Base-by-base conservation (phyloP, 345 rosid genomes). In the Arabidopsis thaliana region DNA sequence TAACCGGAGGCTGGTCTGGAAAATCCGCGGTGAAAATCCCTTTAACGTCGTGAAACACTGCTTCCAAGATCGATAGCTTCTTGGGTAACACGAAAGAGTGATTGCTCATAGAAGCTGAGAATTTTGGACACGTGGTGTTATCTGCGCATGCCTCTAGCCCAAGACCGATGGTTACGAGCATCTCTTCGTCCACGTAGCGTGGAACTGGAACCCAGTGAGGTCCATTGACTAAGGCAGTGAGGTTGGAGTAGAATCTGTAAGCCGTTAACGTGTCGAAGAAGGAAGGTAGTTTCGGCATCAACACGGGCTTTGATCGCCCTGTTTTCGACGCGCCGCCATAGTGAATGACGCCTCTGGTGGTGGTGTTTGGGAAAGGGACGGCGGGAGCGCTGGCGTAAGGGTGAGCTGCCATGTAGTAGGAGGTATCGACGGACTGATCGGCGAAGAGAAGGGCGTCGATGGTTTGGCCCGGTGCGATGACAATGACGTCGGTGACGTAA, bases 61-160 rank as follows among this genome's bases (percentile, higher is more conserved):
- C 97, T 69, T 95, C 84, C 33, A 95, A 50, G 38, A 92, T n/a
- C 0, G 97, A 88, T 60, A 89, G 12, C 3, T 52, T 79, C 0
- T 70, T 83, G 0, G 99, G 96, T 3, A 53, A 0, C n/a, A 41
- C 67, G 64, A 92, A 90, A 0, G 99, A 95, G 7, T 63, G 72
- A 36, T 95, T 95, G 85, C 80, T 95, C 97, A 95, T 86, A 36
- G 87, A 86, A 6, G 99, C 93, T 0, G 99, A 75, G 28, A 83
- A 24, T 63, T 78, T 74, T 7, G 83, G 81, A 72, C 99, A 92
- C 23, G 86, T 87, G 33, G 73, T 55, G 34, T 83, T 92, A 0
- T 62, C 75, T 0, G 83, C 70, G 25, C 99, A 95, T 0, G 66
- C 63, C 0, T 81, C 83, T 0, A 92, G 38, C 3, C 61, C 86